Evolutionary conservation across 768 basidiomycete species (phyloP).

Genomic region (Trametes sanguinea): DNA sequence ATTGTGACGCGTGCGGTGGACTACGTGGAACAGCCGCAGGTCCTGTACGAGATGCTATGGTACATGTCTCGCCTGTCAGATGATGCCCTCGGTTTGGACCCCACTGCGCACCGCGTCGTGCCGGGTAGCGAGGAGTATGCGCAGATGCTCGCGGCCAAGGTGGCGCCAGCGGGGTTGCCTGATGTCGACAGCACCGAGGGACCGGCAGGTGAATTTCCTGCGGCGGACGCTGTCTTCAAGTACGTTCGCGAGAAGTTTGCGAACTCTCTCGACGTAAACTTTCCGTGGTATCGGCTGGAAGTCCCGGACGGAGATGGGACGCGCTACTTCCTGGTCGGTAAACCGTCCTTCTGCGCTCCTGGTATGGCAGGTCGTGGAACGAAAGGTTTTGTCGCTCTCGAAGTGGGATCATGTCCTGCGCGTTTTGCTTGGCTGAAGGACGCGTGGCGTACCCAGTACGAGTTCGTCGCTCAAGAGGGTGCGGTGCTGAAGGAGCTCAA

Average conservation of each 20-base stretch:
- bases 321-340: conserved; percentile 12
- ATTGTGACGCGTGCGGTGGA: conserved; percentile 9
- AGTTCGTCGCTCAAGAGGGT: conserved; percentile 6
- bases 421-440: conserved; percentile 11
- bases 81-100: background rate
- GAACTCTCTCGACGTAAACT: no score
- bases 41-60: conserved; percentile 5
- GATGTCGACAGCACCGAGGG: background rate
- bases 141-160: background rate
- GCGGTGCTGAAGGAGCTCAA: background rate
- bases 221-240: background rate
- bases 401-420: no score
- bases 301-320: background rate
- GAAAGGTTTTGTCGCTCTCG: no score
- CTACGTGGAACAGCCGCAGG: conserved; percentile 5
- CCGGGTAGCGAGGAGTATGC: background rate
- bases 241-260: conserved; percentile 14
- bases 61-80: background rate
- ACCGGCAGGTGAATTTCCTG: background rate
- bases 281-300: conserved; percentile 7
- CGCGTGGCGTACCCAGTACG: conserved; percentile 5
- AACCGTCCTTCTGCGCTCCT: background rate
- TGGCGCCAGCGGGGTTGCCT: background rate
- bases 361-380: conserved; percentile 17
- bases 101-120: background rate